phyloP scores from a whole-genome alignment of 495 filamentous ascomycete genomes.

The Penicillium coffeae region DNA sequence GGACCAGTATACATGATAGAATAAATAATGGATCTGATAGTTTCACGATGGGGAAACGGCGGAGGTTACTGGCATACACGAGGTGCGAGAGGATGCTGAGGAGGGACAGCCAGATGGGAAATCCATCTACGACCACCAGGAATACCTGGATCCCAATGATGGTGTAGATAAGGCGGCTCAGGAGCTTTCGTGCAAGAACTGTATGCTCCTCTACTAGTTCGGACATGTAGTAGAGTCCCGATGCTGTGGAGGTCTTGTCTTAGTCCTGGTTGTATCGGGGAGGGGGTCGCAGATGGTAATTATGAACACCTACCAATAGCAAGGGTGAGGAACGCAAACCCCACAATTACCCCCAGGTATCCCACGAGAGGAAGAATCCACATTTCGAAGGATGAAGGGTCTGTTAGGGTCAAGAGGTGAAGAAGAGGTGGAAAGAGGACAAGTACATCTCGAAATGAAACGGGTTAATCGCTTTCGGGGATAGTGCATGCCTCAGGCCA shows the following conservation, averaged over 20 bases:
- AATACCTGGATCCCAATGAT: constrained; percentile 73
- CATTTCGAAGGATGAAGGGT: constrained; percentile 52
- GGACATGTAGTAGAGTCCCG: constrained; percentile 95
- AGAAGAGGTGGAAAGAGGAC: neutral
- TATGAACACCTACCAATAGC: constrained; percentile 67
- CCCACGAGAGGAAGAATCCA: constrained; percentile 89
- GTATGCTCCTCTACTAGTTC: constrained; percentile 98
- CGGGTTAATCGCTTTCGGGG: constrained; percentile 11
- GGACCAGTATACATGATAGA: constrained; percentile 76
- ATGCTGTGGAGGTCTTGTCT: constrained; percentile 53
- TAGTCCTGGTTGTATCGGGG: neutral
- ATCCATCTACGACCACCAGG: constrained; percentile 75
- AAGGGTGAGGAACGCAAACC: constrained; percentile 89
- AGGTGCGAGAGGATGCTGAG: constrained; percentile 79
- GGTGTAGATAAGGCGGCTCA: constrained; percentile 79
- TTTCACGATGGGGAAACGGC: constrained; percentile 83
- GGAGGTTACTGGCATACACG: constrained; percentile 85
- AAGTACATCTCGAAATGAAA: neutral
- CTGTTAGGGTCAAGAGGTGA: neutral
- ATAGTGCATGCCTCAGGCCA: constrained; percentile 26
- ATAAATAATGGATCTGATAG: constrained; percentile 86
- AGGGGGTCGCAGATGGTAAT: neutral
- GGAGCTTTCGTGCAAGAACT: constrained; percentile 78
- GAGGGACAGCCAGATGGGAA: constrained; percentile 68
- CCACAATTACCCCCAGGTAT: constrained; percentile 79